phyloP scores from a whole-genome alignment of 2,329 filamentous ascomycete species.

The Alternaria metachromatica region DNA sequence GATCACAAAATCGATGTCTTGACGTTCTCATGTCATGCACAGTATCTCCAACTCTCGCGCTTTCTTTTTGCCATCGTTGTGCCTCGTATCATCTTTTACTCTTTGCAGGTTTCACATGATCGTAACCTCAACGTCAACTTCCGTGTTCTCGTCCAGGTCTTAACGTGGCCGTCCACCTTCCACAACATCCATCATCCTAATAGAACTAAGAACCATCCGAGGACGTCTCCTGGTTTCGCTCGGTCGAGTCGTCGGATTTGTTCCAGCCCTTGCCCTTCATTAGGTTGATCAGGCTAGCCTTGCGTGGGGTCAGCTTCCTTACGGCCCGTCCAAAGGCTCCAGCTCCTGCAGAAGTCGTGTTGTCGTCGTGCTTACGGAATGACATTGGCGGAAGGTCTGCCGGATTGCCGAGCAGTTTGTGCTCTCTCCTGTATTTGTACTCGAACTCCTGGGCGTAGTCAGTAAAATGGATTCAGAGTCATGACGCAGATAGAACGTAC shows the following conservation, averaged over 20 bases:
- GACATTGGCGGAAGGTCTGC: slow-evolving; percentile 21
- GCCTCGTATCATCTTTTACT: not conserved
- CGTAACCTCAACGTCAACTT: not conserved
- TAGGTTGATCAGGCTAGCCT: slow-evolving; percentile 43
- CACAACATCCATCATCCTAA: not conserved
- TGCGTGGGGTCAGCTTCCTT: slow-evolving; percentile 44
- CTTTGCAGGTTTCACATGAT: not conserved
- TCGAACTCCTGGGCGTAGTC: slow-evolving; percentile 39
- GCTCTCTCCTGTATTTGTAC: slow-evolving; percentile 39
- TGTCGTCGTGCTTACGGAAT: slow-evolving; percentile 31
- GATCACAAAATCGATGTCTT: not conserved
- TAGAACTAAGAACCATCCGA: slow-evolving; percentile 8
- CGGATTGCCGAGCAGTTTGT: slow-evolving; percentile 31
- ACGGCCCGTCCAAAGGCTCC: slow-evolving; percentile 40
- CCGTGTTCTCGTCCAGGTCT: not conserved
- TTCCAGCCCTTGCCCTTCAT: slow-evolving; percentile 44
- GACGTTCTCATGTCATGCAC: not conserved
- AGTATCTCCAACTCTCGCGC: not conserved
- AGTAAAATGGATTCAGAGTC: not conserved
- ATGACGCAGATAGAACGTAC: slow-evolving; percentile 17
- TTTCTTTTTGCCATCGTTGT: not conserved
- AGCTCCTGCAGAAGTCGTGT: slow-evolving; percentile 14
- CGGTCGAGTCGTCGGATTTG: slow-evolving; percentile 16
- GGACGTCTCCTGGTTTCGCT: slow-evolving; percentile 6
- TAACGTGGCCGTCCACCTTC: not conserved